These are phyloP conservation scores for Camellia japonica DNA, from an alignment of 148 eudicot species.

Conservation along the genomic window DNA sequence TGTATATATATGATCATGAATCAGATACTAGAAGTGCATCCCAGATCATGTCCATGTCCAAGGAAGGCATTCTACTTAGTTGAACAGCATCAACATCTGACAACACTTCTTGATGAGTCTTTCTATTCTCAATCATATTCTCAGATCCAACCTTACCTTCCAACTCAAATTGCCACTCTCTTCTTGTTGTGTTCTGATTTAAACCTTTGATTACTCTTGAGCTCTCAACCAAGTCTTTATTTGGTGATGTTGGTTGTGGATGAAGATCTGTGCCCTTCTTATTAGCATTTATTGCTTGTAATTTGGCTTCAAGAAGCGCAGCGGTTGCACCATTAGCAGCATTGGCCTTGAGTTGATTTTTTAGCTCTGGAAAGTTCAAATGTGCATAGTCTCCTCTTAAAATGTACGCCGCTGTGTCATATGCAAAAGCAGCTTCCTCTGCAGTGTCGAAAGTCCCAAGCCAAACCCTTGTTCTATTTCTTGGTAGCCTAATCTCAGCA, in stretches of 20 bases:
- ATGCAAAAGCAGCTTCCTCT: slow-evolving; percentile 86
- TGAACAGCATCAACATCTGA: slow-evolving; percentile 57
- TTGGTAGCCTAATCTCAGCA: slow-evolving; percentile 84
- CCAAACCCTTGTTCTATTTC: slow-evolving; percentile 88
- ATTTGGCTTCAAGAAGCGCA: slow-evolving; percentile 74
- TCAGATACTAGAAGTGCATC: slow-evolving; percentile 79
- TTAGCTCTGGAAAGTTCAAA: slow-evolving; percentile 77
- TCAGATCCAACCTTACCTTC: slow-evolving; percentile 28
- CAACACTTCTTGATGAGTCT: slow-evolving; percentile 19
- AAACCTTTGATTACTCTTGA: neutral
- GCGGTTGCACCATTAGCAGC: slow-evolving; percentile 51
- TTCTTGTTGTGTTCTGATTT: slow-evolving; percentile 8
- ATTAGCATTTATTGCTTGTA: slow-evolving; percentile 37
- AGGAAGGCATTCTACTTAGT: slow-evolving; percentile 91
- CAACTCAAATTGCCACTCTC: slow-evolving; percentile 33
- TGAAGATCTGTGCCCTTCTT: slow-evolving; percentile 25
- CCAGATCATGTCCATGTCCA: slow-evolving; percentile 96
- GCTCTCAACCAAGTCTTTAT: neutral
- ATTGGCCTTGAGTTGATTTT: slow-evolving; percentile 60
- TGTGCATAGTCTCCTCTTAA: slow-evolving; percentile 90
- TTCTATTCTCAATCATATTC: slow-evolving; percentile 22
- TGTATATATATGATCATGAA: slow-evolving; percentile 23
- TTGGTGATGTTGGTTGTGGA: slow-evolving; percentile 13
- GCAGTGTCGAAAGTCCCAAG: slow-evolving; percentile 90
- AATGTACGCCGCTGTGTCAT: slow-evolving; percentile 89